phyloP scores from a whole-genome alignment of 2,329 filamentous ascomycete species.

The Neonectria sp. region DNA sequence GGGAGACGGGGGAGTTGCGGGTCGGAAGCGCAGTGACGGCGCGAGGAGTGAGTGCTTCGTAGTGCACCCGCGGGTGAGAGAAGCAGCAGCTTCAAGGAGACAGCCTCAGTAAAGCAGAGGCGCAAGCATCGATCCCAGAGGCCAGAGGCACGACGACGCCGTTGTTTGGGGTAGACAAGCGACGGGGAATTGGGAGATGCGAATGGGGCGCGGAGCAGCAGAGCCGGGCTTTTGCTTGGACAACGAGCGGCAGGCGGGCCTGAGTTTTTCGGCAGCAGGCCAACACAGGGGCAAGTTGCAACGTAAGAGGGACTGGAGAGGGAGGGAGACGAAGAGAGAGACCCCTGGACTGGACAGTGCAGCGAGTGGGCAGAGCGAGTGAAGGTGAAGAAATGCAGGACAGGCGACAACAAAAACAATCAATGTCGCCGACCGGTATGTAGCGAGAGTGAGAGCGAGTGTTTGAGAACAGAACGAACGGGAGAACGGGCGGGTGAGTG shows the following conservation, averaged over 20 bases:
- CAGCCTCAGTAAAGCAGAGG: constrained; percentile 37
- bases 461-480: constrained; percentile 18
- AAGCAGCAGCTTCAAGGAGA: constrained; percentile 28
- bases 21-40: constrained; percentile 24
- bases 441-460: constrained; percentile 29
- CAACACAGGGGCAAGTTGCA: constrained; percentile 19
- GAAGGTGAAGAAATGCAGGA: constrained; percentile 2
- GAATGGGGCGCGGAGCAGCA: constrained; percentile 41
- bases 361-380: constrained; percentile 12
- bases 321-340: constrained; percentile 22
- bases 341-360: constrained; percentile 13
- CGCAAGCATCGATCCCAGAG: constrained; percentile 39
- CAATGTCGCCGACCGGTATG: constrained; percentile 6
- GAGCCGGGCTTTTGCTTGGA: constrained; percentile 32
- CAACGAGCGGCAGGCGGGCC: constrained; percentile 32
- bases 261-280: constrained; percentile 18
- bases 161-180: constrained; percentile 46
- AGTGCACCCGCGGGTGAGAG: constrained; percentile 19
- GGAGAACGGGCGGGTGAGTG: constrained; percentile 11
- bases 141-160: constrained; percentile 38
- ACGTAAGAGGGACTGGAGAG: constrained; percentile 1
- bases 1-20: constrained; percentile 43
- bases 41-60: constrained; percentile 6
- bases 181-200: constrained; percentile 31
- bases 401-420: constrained; percentile 12